Evolutionary conservation across 768 basidiomycete species (phyloP), one percentile per base, ranked within the genome.

Genomic region (Naganishia kalamii): DNA sequence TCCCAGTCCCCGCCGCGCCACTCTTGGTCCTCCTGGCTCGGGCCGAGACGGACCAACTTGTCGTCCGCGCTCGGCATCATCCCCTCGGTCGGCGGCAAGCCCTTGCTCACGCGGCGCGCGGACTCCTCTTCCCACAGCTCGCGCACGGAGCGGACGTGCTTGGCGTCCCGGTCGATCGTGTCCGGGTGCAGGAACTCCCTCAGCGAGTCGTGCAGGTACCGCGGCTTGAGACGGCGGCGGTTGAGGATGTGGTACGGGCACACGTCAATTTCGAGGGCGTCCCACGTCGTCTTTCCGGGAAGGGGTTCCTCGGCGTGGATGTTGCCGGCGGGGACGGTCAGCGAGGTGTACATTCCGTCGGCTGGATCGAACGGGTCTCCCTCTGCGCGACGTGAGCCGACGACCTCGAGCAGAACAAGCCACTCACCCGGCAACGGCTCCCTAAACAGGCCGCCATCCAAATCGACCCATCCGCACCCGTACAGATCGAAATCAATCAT

Each of bases 61-160:
- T 32, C 69, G 66, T 84, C 87, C 71, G 82, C 83, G 74, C 88
- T 87, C 35, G 84, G 77, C 15, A 90, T 89, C 63, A 91, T 81
- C 46, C 84, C 84, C 13, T 88, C 88, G 19, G 88, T 84, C 5
- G 91, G 86, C 65, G 84, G 73, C 35, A 92, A 81, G 0, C 91
- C 91, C 35, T 82, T 83, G 3, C 81, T 81, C 27, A 78, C 75
- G 21, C 93, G 83, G 10, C 92, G 84, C 12, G 82, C 81, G n/a
- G 88, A 85, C 79, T 99, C 94, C 71, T 97, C 92, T 57, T 93
- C 90, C 94, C 94, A 99, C 1, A 98, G 81, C 78, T 97, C 94
- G 68, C 89, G 86, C 49, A 98, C 88, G 71, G 90, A 87, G 44
- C 86, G 81, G 6, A 99, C 88, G 29, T 94, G 83, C 47, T 89